Evolutionary conservation across 2,329 filamentous ascomycete genomes (phyloP).

Genomic region (Elsinoe australis): DNA sequence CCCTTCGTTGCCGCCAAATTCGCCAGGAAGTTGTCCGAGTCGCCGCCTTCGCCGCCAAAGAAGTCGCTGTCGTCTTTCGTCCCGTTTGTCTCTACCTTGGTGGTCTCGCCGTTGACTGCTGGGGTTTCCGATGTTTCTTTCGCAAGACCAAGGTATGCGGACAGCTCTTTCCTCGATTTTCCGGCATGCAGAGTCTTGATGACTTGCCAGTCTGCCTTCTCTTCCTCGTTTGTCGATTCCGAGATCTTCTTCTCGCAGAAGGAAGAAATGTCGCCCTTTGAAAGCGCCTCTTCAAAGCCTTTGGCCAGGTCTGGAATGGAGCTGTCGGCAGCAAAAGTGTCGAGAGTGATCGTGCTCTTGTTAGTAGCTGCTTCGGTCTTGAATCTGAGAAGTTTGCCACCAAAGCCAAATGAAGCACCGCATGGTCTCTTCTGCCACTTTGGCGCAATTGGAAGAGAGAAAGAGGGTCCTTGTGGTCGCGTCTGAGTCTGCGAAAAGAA

Average conservation of each 20-base stretch:
- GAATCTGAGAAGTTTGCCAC: conserved; percentile 80
- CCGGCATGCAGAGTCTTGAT: conserved; percentile 80
- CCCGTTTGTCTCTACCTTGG: conserved; percentile 31
- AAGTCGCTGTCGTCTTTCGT: conserved; percentile 46
- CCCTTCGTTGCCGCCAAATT: conserved; percentile 81
- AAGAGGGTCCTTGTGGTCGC: conserved; percentile 82
- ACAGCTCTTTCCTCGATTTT: conserved; percentile 76
- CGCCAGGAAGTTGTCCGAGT: conserved; percentile 78
- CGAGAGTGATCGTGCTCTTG: conserved; percentile 72
- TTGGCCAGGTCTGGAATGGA: conserved; percentile 76
- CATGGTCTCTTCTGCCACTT: conserved; percentile 83
- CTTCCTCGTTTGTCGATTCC: conserved; percentile 72
- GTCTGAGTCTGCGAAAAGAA: conserved; percentile 93
- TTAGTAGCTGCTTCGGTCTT: conserved; percentile 55
- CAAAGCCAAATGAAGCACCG: conserved; percentile 88
- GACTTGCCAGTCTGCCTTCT: conserved; percentile 93
- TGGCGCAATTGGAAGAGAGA: conserved; percentile 76
- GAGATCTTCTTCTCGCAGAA: conserved; percentile 76
- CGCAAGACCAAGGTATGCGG: conserved; percentile 83
- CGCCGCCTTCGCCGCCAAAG: conserved; percentile 63
- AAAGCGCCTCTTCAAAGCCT: conserved; percentile 76
- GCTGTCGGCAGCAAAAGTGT: conserved; percentile 80
- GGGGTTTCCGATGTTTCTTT: conserved; percentile 36
- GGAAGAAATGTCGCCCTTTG: conserved; percentile 64
- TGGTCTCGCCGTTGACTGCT: conserved; percentile 49